These are phyloP conservation scores for Termitomyces sp. DNA, from an alignment of 768 basidiomycete genomes.

Conservation along the genomic window DNA sequence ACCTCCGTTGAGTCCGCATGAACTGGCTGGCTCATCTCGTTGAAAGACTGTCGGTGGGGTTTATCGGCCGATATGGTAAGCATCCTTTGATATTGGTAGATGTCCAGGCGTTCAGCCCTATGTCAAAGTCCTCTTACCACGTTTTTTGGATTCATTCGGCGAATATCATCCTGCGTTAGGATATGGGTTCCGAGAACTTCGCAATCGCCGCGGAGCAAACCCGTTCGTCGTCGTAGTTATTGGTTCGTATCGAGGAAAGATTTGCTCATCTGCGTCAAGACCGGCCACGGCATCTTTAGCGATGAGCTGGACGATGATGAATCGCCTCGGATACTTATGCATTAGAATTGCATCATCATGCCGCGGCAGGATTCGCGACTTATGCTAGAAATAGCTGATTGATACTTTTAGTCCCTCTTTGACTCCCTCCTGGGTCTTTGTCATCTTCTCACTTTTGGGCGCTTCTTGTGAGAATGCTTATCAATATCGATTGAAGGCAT, in stretches of 20 bases:
- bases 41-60: background rate
- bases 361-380: background rate
- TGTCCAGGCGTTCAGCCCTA: background rate
- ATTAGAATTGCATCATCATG: background rate
- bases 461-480: background rate
- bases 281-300: background rate
- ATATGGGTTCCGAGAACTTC: conserved; percentile 3
- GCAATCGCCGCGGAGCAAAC: conserved; percentile 1
- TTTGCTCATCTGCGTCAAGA: background rate
- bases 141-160: background rate
- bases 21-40: conserved; percentile 6
- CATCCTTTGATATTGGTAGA: background rate
- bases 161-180: background rate
- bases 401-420: background rate
- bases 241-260: background rate
- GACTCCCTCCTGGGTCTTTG: background rate
- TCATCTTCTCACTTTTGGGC: background rate
- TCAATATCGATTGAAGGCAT: background rate
- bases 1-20: conserved; percentile 7
- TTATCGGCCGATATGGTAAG: conserved; percentile 5
- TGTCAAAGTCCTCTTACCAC: background rate
- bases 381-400: background rate
- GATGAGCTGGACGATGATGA: background rate
- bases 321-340: background rate
- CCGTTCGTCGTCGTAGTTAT: background rate